phyloP scores from a whole-genome alignment of 352 stramenopile species.

The Globisporangium cystogenes region DNA sequence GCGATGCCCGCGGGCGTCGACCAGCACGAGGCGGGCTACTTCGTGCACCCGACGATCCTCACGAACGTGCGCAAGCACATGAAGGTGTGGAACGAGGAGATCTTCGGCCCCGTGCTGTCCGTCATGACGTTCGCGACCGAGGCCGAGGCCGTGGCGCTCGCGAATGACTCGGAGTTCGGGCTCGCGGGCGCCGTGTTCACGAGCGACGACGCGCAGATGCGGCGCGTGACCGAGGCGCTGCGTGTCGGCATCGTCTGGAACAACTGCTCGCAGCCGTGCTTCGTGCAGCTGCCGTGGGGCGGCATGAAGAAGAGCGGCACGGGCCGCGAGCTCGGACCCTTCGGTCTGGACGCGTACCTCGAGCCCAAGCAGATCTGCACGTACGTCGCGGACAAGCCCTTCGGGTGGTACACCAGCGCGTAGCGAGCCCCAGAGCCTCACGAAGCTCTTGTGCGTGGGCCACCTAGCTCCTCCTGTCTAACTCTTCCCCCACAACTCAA shows the following conservation, averaged over 20 bases:
- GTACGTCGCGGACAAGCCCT: slow-evolving; percentile 62
- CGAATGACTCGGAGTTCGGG: slow-evolving; percentile 75
- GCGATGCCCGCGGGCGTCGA: slow-evolving; percentile 17
- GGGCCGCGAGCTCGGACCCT: slow-evolving; percentile 62
- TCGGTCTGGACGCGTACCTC: slow-evolving; percentile 56
- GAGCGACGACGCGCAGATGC: slow-evolving; percentile 33
- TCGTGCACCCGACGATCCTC: slow-evolving; percentile 72
- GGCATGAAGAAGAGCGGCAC: slow-evolving; percentile 83
- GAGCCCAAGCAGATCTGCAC: slow-evolving; percentile 70
- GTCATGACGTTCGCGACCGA: slow-evolving; percentile 86
- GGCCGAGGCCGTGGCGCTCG: slow-evolving; percentile 65
- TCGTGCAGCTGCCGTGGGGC: slow-evolving; percentile 71
- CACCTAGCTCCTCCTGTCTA: not conserved
- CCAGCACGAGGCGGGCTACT: slow-evolving; percentile 43
- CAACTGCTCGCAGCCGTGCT: slow-evolving; percentile 60
- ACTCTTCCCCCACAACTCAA: slow-evolving; percentile 6
- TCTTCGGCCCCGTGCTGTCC: slow-evolving; percentile 87
- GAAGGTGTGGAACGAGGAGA: slow-evolving; percentile 83
- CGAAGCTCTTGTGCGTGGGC: not conserved
- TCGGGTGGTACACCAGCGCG: slow-evolving; percentile 49
- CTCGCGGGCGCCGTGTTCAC: slow-evolving; percentile 75
- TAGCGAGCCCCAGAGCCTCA: slow-evolving; percentile 6
- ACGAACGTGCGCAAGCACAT: slow-evolving; percentile 52
- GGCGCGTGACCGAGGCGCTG: slow-evolving; percentile 51
- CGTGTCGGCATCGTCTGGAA: slow-evolving; percentile 59